phyloP scores from a whole-genome alignment of 345 rosid genomes.

The Eucalyptus tenuipes region DNA sequence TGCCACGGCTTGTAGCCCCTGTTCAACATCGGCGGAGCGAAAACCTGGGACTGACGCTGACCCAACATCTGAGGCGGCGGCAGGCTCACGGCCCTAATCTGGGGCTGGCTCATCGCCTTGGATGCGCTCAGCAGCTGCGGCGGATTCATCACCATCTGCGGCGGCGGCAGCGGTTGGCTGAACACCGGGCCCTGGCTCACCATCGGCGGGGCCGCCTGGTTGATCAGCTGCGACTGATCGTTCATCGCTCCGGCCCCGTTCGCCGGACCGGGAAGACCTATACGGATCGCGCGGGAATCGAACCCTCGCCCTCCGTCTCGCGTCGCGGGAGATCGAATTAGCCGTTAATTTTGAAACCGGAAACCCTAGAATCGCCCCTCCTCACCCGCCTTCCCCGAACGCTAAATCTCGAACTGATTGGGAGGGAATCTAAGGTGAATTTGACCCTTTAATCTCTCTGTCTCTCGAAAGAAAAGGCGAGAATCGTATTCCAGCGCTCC shows the following conservation, averaged over 20 bases:
- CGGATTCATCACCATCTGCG: constrained; percentile 19
- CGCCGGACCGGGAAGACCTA: neutral
- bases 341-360: neutral
- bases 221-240: constrained; percentile 38
- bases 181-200: neutral
- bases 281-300: neutral
- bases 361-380: neutral
- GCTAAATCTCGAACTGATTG: neutral
- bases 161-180: neutral
- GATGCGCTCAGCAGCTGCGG: constrained; percentile 24
- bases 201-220: neutral
- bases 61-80: constrained; percentile 23
- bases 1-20: constrained; percentile 31
- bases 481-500: neutral
- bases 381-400: neutral
- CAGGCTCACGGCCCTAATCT: constrained; percentile 13
- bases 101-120: constrained; percentile 12
- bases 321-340: neutral
- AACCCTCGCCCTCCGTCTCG: neutral
- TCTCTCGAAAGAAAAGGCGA: no score
- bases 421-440: neutral
- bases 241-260: constrained; percentile 17
- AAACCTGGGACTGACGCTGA: constrained; percentile 20
- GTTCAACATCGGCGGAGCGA: constrained; percentile 19
- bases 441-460: neutral